Evolutionary conservation across 768 basidiomycete genomes (phyloP), one percentile per base, ranked within the genome.

Genomic region (Rhizopogon vinicolor): DNA sequence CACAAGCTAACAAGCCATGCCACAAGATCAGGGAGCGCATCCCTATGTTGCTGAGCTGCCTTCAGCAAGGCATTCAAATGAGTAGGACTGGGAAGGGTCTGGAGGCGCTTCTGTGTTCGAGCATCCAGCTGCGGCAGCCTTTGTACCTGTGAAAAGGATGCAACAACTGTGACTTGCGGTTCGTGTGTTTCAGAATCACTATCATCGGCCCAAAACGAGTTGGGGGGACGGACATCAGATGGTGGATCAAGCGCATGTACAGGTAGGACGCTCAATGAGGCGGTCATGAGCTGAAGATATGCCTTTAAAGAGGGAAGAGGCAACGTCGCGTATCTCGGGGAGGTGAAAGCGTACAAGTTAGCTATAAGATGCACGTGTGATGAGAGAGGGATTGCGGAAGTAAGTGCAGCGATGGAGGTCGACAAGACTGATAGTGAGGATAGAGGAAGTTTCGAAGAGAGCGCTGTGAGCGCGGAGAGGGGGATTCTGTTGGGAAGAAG

Each of bases 401-500:
- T 16, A 81, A 68, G 35, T 68, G 44, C 50, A 52, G 65, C 40
- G 41, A 67, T 56, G 46, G 49, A 66, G 40, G 66, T 65, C 51
- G 63, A 68, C 51, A 78, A 55, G 18, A 68, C 57, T 54, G 70
- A 61, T 22, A 79, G 53, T 10, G 72, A 68, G 12, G 72, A 66
- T 18, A 85, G 74, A 1, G 92, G 91, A 12, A 95, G 74, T 9
- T 77, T 74, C 14, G 83, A 74, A 14, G 87, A 84, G 41, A 98
- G 74, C 22, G 78, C 70, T 3, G 84, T 82, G 37, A 96, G 78
- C 19, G 82, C 78, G 0, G 72, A 67, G 19, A 85, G 74, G 37
- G 83, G 87, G 44, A 89, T 74, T 7, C 84, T 87, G 68, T 90
- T 87, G 1, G 91, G 92, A 0, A 98, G 78, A 0, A 92, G 72